A percentile compares a stretch with the other conserved stretches of the same genome.
These are phyloP conservation scores for Mycena alexandri DNA, from an alignment of 768 basidiomycete genomes.

Conservation along the genomic window DNA sequence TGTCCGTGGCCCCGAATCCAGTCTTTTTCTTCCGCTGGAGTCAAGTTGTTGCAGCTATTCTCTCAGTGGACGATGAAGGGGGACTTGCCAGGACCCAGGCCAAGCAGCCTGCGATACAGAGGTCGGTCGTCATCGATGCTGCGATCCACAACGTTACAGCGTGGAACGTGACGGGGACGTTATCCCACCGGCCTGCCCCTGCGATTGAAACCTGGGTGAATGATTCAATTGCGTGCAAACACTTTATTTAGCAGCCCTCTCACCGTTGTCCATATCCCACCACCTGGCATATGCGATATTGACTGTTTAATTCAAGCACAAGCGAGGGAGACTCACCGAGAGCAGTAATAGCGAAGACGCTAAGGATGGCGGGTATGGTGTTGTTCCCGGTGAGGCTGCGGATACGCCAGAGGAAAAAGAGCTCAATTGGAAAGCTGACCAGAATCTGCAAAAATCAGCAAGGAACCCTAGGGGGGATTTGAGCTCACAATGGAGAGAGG, in stretches of 20 bases:
- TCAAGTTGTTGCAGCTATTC: background rate
- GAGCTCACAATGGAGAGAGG: background rate
- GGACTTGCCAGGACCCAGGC: conserved; percentile 44
- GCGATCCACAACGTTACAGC: conserved; percentile 56
- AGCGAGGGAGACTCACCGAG: no score
- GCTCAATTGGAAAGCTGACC: conserved; percentile 1
- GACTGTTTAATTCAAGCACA: no score
- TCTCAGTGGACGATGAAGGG: background rate
- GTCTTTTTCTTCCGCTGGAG: conserved; percentile 40
- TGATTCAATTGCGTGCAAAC: no score
- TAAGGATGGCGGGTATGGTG: background rate
- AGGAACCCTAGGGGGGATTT: background rate
- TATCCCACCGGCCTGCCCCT: no score
- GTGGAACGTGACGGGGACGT: conserved; percentile 40
- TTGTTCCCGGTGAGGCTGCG: conserved; percentile 9
- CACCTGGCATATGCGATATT: conserved; percentile 48
- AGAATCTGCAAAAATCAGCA: background rate
- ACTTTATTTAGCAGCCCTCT: no score
- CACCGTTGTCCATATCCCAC: conserved; percentile 54
- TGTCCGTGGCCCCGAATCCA: conserved; percentile 13
- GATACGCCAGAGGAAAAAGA: conserved; percentile 15
- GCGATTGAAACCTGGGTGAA: no score
- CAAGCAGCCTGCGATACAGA: conserved; percentile 54
- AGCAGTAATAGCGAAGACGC: background rate
- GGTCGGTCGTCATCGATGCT: conserved; percentile 54